Evolutionary conservation across 2,329 filamentous ascomycete genomes (phyloP), one percentile per base, ranked within the genome.

Genomic region (Colletotrichum somersetense): DNA sequence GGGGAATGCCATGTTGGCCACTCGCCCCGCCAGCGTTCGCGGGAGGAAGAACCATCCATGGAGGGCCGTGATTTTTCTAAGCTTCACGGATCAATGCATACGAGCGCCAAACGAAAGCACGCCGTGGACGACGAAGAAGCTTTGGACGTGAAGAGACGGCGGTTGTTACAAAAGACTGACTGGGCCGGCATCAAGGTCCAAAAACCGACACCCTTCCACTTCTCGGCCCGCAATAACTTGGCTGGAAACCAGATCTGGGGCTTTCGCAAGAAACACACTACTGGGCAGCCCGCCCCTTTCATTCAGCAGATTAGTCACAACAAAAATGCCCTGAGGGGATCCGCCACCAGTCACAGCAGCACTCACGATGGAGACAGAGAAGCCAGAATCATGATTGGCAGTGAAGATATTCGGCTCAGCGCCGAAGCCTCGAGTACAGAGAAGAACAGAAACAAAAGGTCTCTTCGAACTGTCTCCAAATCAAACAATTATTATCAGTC

Each of bases 131-230:
- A 33, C 3, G 26, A 48, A 14, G 66, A 66, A n/a, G 14, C 35
- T 5, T 50, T 68, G 10, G 71, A 76, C 3, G 62, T 33, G 12
- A 75, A 75, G 59, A 73, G 72, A 46, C 67, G 67, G 8, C 72
- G 58, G 26, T 53, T 76, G 42, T 61, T 76, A 8, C 62, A 73
- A 48, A 63, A 73, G 40, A 35, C 35, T 20, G 74, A 75, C 50
- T 83, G 81, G 80, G 77, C 77, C 0, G 79, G 81, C 4, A 71
- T 81, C 8, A 72, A 70, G 23, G 62, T 79, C 14, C 80, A 82
- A 57, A 81, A 80, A 59, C 74, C 77, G 11, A 71, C 80, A 1
- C 23, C 65, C 30, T 53, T 74, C 2, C 44, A 63, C 12, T 72
- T 72, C 42, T 50, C 67, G 1, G 61, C 50, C 20, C 52, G 62